Evolutionary conservation across 1,284 basidiomycete genomes (phyloP), one percentile per base, ranked within the genome.

Genomic region (Cryptococcus hybrid): DNA sequence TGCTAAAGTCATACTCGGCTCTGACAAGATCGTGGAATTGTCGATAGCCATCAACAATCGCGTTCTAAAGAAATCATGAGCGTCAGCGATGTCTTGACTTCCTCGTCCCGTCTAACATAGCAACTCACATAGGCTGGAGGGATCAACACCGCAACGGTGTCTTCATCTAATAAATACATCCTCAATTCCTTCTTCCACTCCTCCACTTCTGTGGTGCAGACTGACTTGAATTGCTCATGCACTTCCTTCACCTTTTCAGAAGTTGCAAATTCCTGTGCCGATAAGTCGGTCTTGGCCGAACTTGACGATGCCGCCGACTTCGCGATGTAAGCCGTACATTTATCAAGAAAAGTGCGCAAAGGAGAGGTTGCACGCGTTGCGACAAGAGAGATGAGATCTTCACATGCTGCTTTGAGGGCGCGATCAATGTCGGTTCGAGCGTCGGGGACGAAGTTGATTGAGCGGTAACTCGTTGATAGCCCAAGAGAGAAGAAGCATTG

Each of bases 331-430:
- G 68, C 56, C 0, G 69, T 70, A 46, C 84, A 82, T 46, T 80
- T 79, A 45, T 84, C 82, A 1, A 85, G 76, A 83, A 88, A 92
- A 15, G 77, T 66, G 42, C 81, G 83, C 6, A 91, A 71, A 1
- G 86, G 82, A 8, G 79, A 78, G 24, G 79, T 77, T 1, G 82
- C 81, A 0, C 79, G 72, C 40, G 80, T 76, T 1, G 85, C 81
- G 59, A 85, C 86, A n/a, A 83, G 78, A 2, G 81, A 75, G 60
- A 96, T 94, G 46, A 91, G 82, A 42, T 85, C 84, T 78, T 93
- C 90, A 78, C 92, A 95, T 0, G 86, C 86, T 35, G 81, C 81
- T 69, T 90, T 89, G 46, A 95, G 83, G 48, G 88, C 88, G 54
- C 86, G 82, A 74, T 95, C 92, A 58, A 95, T 87, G 58, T 87